Conservation (phyloP, 192 early-diverging fungal genomes). For the Coemansia aciculifera region DNA sequence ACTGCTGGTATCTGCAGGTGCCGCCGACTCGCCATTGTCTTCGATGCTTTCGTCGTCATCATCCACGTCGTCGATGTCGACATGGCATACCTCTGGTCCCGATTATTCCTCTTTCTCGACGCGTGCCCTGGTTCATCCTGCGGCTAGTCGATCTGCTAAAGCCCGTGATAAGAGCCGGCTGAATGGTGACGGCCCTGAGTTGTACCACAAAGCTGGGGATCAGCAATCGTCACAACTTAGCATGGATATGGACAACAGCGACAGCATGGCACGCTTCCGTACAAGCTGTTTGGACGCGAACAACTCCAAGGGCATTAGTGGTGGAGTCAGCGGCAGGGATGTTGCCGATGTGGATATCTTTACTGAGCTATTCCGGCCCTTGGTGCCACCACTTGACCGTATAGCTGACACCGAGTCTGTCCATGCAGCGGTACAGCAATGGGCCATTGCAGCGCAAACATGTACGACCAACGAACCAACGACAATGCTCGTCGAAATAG, state of each 20-base stretch:
- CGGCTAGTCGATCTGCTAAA: conserved; percentile 20
- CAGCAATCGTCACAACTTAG: conserved; percentile 10
- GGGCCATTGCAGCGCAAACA: conserved; percentile 28
- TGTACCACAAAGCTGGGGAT: neutral
- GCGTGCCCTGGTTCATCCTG: conserved; percentile 14
- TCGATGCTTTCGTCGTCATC: conserved; percentile 25
- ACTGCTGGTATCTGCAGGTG: neutral
- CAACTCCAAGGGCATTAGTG: neutral
- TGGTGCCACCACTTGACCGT: neutral
- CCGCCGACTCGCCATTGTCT: conserved; percentile 17
- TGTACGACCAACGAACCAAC: conserved; percentile 15
- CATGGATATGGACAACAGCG: conserved; percentile 39
- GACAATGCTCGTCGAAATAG: conserved; percentile 2
- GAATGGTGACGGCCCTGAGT: neutral
- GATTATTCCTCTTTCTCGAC: neutral
- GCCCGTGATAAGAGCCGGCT: conserved; percentile 36
- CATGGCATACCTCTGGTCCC: neutral
- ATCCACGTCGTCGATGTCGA: conserved; percentile 8
- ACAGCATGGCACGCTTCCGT: neutral
- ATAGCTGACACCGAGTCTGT: conserved; percentile 8
- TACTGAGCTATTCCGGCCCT: conserved; percentile 18
- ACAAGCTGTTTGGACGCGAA: neutral
- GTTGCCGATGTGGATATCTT: conserved; percentile 15
- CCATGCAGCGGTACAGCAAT: conserved; percentile 30
- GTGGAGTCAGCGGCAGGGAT: neutral